Base-by-base conservation (phyloP, 148 eudicot species). In the Euryodendron excelsum region DNA sequence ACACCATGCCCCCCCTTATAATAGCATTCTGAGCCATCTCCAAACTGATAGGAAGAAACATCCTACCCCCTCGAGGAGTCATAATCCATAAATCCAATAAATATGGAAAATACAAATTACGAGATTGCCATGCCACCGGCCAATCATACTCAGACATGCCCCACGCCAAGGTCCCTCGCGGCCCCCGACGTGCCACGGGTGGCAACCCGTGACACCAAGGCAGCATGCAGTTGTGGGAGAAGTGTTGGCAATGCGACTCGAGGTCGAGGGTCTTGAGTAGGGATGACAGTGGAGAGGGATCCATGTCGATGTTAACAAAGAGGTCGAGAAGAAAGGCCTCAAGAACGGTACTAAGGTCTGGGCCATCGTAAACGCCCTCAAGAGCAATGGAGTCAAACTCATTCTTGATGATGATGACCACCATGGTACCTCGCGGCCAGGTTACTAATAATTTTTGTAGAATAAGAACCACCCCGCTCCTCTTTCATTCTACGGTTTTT, bases 221-320 rank as follows among this genome's bases (percentile, higher is more conserved):
- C 94, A 4, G 97, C 92, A 1, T n/a, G 81, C 86, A 18, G 78
- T 88, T 34, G 90, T 92, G 30, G 96, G 96, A n/a, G 96, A 90
- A 73, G 92, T 89, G 67, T 64, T 91, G 79, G 94, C 94, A 5
- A 91, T 88, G 92, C 74, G 92, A 45, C 88, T 91, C 33, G 89
- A 85, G 73, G 97, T 92, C 37, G 97, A 89, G 76, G 91, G 94
- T 55, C 88, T 90, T 23, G 90, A 89, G 56, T 79, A 82, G 52
- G 92, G 90, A n/a, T n/a, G n/a, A 33, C 87, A 82, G 39, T 94
- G 86, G 47, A 80, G 87, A 60, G 92, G 91, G 31, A 88, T 89
- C 64, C 90, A 91, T 78, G 82, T 87, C 55, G 85, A 92, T 71
- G 83, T 92, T 44, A 82, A 85, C 53, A 89, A 90, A 78, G 97